Evolutionary conservation across 2,329 filamentous ascomycete genomes (phyloP), one percentile per base, ranked within the genome.

Genomic region (Myriosclerotinia scirpicola): DNA sequence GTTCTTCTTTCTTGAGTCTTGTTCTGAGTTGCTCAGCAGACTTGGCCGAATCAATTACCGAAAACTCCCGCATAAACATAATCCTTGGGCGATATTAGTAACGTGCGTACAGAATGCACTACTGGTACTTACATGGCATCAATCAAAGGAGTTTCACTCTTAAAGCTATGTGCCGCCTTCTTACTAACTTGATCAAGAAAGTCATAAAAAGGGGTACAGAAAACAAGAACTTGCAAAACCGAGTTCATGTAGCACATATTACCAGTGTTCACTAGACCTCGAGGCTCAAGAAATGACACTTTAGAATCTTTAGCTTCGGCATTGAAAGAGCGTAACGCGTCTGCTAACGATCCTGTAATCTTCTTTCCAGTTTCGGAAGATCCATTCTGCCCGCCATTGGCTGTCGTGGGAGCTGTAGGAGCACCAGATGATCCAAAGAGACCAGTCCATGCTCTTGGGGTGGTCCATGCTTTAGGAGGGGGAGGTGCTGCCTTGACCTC

Each of bases 231-330:
- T 89, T 99, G 95, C 71, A 99, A 85, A 78, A 98, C 89, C 70
- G 95, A 97, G 82, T 98, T 99, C 95, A 99, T 98, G 80, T 99
- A 99, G 80, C 95, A 99, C 91, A 98, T 96, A 77, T 99, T 98
- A 60, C 95, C 95, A 52, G 94, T 96, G 79, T 99, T 99, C 72
- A 97, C 91, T 75, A 99, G 85, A 59, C 95, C 95, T 71, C 94
- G 87, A 61, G 95, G 95, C 79, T 98, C 92, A 61, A 99, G 84
- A 75, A 97, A 97, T 22, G 90, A 83, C 71, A 94, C 81, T 73
- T 90, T 91, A 48, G 78, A 77, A 70, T 81, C 79, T 67, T 83
- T 81, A 56, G 84, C 83, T 48, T 83, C 82, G 67, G 86, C 84
- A 64, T 85, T 85, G 77, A 93, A 95, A 38, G 86, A 85, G 60